A percentile compares a stretch with the other conserved stretches of the same genome.
These are phyloP conservation scores for Salix purpurea DNA, from an alignment of 345 rosid genomes.

Conservation along the genomic window DNA sequence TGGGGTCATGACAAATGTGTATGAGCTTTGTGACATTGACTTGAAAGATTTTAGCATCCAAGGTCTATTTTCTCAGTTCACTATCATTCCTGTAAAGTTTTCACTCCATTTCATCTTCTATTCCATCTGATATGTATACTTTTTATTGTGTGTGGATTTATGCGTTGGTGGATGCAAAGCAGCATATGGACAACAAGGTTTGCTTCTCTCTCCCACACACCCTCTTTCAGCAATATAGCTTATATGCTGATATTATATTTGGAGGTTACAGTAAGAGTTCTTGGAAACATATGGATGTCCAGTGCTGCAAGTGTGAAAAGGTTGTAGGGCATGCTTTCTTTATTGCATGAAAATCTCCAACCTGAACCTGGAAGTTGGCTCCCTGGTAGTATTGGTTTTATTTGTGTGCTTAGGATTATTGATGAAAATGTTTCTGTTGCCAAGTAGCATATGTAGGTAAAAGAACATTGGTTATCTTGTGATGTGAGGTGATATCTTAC, in stretches of 20 bases:
- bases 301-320: not conserved
- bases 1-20: slow-evolving; percentile 82
- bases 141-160: slow-evolving; percentile 20
- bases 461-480: too few relatives aligned
- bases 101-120: slow-evolving; percentile 20
- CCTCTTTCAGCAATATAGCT: not conserved
- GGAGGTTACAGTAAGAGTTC: not conserved
- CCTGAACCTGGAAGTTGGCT: not conserved
- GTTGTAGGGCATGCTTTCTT: not conserved
- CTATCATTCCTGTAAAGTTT: not conserved
- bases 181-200: slow-evolving; percentile 91
- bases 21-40: slow-evolving; percentile 93
- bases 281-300: not conserved
- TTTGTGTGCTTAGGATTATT: not conserved
- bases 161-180: slow-evolving; percentile 21
- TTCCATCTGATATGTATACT: slow-evolving; percentile 5
- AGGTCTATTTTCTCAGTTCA: slow-evolving; percentile 37
- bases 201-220: not conserved
- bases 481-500: not conserved
- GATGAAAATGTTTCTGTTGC: not conserved
- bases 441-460: not conserved
- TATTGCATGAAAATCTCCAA: not conserved
- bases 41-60: slow-evolving; percentile 93
- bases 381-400: not conserved
- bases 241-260: not conserved